Evolutionary conservation across 2,329 filamentous ascomycete genomes (phyloP).

Genomic region (Clonostachys chloroleuca): DNA sequence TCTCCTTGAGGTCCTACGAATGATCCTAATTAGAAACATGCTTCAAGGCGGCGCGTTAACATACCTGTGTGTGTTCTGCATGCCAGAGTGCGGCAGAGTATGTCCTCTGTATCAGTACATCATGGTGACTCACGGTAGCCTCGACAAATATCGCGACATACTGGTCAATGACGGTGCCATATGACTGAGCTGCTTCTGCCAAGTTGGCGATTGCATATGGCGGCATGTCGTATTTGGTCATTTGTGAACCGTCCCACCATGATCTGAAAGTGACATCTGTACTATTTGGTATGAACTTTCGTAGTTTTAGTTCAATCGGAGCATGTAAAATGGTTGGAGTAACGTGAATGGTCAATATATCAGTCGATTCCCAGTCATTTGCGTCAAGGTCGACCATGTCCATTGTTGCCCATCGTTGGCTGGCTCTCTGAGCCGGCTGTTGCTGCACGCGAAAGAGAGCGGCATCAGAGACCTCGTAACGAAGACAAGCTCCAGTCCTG

Average conservation of each 20-base stretch:
- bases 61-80: no score
- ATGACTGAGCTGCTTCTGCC: not conserved
- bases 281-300: not conserved
- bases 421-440: slow-evolving; percentile 1
- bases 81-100: no score
- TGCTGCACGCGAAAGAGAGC: not conserved
- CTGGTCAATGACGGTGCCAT: not conserved
- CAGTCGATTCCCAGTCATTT: slow-evolving; percentile 3
- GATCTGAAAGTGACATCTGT: not conserved
- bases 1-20: not conserved
- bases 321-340: not conserved
- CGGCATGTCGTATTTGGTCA: not conserved
- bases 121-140: no score
- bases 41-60: no score
- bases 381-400: slow-evolving; percentile 4
- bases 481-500: not conserved
- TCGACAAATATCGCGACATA: no score
- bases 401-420: slow-evolving; percentile 5
- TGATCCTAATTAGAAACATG: no score
- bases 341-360: slow-evolving; percentile 1
- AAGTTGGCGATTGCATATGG: not conserved
- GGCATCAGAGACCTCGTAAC: not conserved
- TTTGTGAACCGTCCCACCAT: not conserved
- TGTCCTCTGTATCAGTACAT: no score
- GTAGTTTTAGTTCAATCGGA: not conserved